These are phyloP conservation scores for Cicer arietinum DNA, from an alignment of 306 rosid genomes.

Conservation along the genomic window DNA sequence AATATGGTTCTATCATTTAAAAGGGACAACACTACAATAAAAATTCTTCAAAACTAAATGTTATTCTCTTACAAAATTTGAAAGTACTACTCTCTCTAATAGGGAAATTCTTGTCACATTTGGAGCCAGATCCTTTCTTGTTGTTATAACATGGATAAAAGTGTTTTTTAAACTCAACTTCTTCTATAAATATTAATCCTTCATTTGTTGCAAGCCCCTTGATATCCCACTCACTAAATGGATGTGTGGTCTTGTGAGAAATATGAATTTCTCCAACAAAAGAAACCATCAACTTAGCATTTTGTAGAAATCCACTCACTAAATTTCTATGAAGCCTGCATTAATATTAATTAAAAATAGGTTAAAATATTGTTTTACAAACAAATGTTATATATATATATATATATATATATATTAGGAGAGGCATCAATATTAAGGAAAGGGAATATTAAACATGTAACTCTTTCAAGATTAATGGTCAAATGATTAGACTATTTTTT, in stretches of 20 bases:
- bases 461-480: too few relatives aligned
- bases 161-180: background rate
- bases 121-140: conserved; percentile 36
- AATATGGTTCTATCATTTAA: too few relatives aligned
- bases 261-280: conserved; percentile 45
- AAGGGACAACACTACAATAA: background rate
- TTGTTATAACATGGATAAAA: conserved; percentile 43
- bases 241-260: conserved; percentile 53
- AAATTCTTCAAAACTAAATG: background rate
- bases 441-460: too few relatives aligned
- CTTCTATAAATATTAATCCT: background rate
- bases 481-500: too few relatives aligned
- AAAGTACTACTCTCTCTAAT: conserved; percentile 42
- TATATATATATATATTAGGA: too few relatives aligned
- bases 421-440: too few relatives aligned
- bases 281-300: conserved; percentile 30
- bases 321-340: conserved; percentile 36
- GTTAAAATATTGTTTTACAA: too few relatives aligned
- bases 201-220: conserved; percentile 23
- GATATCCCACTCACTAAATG: conserved; percentile 47
- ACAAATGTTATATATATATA: too few relatives aligned
- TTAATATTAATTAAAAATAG: background rate
- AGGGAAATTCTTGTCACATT: conserved; percentile 12
- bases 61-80: background rate
- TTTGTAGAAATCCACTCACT: conserved; percentile 39